Conservation (phyloP, 108 stramenopile species). For the Skeletonema tropicum region DNA sequence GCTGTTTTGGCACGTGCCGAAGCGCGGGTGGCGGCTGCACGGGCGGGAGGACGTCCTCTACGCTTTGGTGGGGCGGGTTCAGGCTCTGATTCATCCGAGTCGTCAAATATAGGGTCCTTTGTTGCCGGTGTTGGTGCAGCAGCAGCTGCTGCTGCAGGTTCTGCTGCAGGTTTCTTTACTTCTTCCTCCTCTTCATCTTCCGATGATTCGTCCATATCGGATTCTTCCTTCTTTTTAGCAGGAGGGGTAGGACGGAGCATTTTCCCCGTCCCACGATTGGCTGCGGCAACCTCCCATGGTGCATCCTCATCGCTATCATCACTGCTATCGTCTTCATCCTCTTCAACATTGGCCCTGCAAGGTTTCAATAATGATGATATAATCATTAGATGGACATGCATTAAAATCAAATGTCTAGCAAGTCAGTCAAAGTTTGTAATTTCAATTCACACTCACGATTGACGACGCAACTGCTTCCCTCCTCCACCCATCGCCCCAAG, state of each 20-base stretch:
- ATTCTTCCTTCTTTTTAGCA: conserved; percentile 40
- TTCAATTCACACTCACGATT: conserved; percentile 20
- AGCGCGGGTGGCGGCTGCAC: conserved; percentile 35
- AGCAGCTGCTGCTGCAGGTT: conserved; percentile 14
- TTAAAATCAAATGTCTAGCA: background rate
- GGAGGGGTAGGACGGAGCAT: conserved; percentile 58
- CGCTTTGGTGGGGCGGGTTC: conserved; percentile 38
- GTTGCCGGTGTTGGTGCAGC: conserved; percentile 11
- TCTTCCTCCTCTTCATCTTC: conserved; percentile 58
- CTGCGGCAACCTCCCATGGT: conserved; percentile 37
- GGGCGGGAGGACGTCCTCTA: conserved; percentile 42
- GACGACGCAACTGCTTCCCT: conserved; percentile 37
- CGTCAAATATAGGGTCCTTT: conserved; percentile 29
- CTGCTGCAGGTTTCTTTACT: conserved; percentile 56
- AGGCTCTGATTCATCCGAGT: conserved; percentile 30
- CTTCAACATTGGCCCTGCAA: conserved; percentile 32
- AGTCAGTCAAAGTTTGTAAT: conserved; percentile 8
- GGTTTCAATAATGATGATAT: background rate
- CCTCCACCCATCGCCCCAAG: conserved; percentile 42
- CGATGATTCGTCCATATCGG: conserved; percentile 28
- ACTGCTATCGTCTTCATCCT: conserved; percentile 60
- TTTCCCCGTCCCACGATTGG: conserved; percentile 43
- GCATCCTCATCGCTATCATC: conserved; percentile 54
- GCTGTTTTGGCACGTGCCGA: conserved; percentile 23
- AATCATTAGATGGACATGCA: background rate